Percentiles rank a stretch among this genome's conserved stretches.
Evolutionary conservation across 1,139 yeast species (phyloP).

Genomic region (Geotrichum reessii): DNA sequence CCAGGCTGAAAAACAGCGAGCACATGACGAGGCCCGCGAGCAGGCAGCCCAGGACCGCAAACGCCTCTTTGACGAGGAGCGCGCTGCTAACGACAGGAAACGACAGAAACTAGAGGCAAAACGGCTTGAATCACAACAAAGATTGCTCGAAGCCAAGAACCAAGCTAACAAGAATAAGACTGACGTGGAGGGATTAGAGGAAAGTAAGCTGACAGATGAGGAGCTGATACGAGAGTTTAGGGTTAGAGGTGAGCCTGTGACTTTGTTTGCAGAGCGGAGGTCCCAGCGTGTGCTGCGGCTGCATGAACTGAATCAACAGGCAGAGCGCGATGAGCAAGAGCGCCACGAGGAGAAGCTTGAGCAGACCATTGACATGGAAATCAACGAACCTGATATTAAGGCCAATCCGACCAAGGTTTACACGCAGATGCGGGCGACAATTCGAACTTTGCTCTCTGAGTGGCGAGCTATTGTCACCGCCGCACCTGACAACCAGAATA

Average conservation of each 20-base stretch:
- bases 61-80: conserved; percentile 29
- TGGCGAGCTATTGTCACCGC: conserved; percentile 41
- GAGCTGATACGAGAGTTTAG: conserved; percentile 47
- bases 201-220: conserved; percentile 37
- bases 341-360: conserved; percentile 22
- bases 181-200: conserved; percentile 18
- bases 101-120: conserved; percentile 23
- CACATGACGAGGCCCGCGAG: conserved; percentile 29
- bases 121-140: conserved; percentile 20
- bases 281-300: conserved; percentile 25
- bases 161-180: conserved; percentile 5
- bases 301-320: conserved; percentile 26
- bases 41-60: conserved; percentile 25
- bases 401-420: conserved; percentile 36
- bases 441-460: conserved; percentile 42
- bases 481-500: conserved; percentile 23
- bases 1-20: conserved; percentile 30
- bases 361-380: conserved; percentile 13
- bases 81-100: conserved; percentile 27
- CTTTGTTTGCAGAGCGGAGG: conserved; percentile 46
- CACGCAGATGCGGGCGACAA: conserved; percentile 44
- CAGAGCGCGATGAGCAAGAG: conserved; percentile 23
- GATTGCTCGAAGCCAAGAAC: conserved; percentile 17
- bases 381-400: conserved; percentile 39
- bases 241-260: conserved; percentile 39